phyloP scores from a whole-genome alignment of 306 rosid genomes.

The Vigna hirtella region DNA sequence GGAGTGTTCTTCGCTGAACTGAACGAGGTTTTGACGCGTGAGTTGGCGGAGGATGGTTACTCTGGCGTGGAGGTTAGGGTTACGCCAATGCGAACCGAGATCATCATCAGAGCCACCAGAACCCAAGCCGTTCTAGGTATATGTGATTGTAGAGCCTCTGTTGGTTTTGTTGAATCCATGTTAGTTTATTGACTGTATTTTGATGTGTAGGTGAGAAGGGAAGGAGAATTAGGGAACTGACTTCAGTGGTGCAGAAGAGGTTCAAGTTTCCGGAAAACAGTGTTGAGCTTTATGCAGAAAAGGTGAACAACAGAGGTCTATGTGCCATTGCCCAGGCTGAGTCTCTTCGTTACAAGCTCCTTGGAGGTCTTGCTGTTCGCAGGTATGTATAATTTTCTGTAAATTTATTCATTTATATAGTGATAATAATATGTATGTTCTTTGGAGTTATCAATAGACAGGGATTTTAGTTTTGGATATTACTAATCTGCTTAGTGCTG shows the following conservation, averaged over 20 bases:
- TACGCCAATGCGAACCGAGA: conserved; percentile 27
- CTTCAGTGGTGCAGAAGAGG: conserved; percentile 33
- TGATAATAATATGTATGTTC: not conserved
- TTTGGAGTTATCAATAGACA: not conserved
- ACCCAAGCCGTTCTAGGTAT: conserved; percentile 26
- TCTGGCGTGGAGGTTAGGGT: conserved; percentile 37
- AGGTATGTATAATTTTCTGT: not conserved
- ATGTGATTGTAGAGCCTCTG: not conserved
- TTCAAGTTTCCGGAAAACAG: conserved; percentile 18
- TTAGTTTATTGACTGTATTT: not conserved
- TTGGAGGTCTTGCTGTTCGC: conserved; percentile 27
- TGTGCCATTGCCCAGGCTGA: conserved; percentile 26
- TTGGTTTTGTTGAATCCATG: not conserved
- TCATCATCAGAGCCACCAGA: conserved; percentile 37
- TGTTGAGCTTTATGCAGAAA: conserved; percentile 7
- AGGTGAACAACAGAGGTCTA: conserved; percentile 17
- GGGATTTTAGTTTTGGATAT: not conserved
- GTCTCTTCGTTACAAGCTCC: conserved; percentile 30
- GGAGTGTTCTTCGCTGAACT: conserved; percentile 29
- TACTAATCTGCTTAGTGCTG: not conserved
- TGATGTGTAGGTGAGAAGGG: conserved; percentile 18
- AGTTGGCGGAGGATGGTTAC: conserved; percentile 30
- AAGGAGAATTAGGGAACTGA: conserved; percentile 27
- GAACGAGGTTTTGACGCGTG: conserved; percentile 23
- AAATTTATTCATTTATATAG: not conserved